Percentiles rank a stretch among this genome's conserved stretches.
Conservation (phyloP, 108 stramenopile species). For the Nitzschia sp. region DNA sequence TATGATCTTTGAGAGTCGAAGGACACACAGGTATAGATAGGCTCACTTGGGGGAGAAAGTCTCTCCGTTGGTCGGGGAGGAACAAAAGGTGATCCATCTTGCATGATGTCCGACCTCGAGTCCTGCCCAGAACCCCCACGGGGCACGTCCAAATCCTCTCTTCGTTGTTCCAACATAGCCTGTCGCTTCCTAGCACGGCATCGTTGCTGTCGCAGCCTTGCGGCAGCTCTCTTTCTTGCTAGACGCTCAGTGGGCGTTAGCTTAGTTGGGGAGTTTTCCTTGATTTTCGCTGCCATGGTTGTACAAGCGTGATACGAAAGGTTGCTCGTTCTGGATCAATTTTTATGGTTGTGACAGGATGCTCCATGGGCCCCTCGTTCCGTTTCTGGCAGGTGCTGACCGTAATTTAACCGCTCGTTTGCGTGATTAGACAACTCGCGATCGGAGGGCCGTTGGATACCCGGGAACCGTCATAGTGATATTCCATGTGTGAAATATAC, state of each 20-base stretch:
- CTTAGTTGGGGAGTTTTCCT: slow-evolving; percentile 13
- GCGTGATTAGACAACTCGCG: slow-evolving; percentile 14
- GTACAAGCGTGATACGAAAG: background rate
- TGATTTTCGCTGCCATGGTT: slow-evolving; percentile 20
- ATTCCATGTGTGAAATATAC: background rate
- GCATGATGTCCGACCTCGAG: background rate
- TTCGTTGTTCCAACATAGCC: slow-evolving; percentile 26
- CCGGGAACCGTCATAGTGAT: slow-evolving; percentile 4
- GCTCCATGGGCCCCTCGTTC: background rate
- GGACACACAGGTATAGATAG: slow-evolving; percentile 34
- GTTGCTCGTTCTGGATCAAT: background rate
- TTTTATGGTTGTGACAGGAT: slow-evolving; percentile 5
- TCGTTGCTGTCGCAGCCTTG: slow-evolving; percentile 40
- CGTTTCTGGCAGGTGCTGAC: background rate
- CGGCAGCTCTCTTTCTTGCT: slow-evolving; percentile 38
- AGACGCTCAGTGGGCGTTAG: slow-evolving; percentile 28
- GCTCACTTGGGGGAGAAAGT: slow-evolving; percentile 15
- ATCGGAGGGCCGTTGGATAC: slow-evolving; percentile 10
- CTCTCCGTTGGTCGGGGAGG: background rate
- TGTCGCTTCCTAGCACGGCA: slow-evolving; percentile 45
- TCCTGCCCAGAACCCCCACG: background rate
- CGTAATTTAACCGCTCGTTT: slow-evolving; percentile 9
- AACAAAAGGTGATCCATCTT: background rate
- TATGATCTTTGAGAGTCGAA: slow-evolving; percentile 35
- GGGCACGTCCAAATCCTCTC: slow-evolving; percentile 13